A percentile compares a stretch with the other conserved stretches of the same genome.
Conservation (phyloP, 2,329 filamentous ascomycete species). For the Fusarium armeniacum region DNA sequence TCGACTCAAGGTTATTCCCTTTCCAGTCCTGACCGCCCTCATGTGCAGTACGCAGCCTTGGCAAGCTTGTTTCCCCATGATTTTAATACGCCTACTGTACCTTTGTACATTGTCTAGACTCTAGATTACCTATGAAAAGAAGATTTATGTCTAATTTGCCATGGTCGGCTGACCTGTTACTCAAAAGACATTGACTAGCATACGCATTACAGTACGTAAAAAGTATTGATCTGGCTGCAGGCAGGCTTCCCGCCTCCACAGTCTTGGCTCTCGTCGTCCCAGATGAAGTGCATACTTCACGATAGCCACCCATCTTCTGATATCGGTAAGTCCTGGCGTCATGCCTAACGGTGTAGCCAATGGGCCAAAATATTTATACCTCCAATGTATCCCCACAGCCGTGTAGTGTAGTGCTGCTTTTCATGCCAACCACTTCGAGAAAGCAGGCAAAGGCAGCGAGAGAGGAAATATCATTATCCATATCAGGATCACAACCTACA, state of each 20-base stretch:
- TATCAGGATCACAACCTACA: conserved; percentile 11
- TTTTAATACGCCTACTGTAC: conserved; percentile 1
- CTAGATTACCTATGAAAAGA: neutral
- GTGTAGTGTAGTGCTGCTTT: conserved; percentile 9
- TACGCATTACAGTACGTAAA: conserved; percentile 32
- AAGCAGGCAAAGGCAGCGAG: conserved; percentile 14
- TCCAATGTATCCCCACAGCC: conserved; percentile 15
- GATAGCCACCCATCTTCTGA: conserved; percentile 17
- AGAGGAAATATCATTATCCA: conserved; percentile 19
- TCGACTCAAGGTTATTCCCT: conserved; percentile 20
- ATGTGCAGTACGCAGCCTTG: conserved; percentile 9
- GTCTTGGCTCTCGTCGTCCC: conserved; percentile 25
- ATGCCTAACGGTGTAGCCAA: conserved; percentile 24
- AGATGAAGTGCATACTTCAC: conserved; percentile 29
- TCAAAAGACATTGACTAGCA: conserved; percentile 4
- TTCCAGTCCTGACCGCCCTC: conserved; percentile 28
- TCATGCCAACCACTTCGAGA: conserved; percentile 15
- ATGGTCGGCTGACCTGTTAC: conserved; percentile 25
- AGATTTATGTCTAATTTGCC: conserved; percentile 1
- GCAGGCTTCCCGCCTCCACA: conserved; percentile 9
- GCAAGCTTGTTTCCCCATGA: conserved; percentile 33
- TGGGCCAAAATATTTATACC: conserved; percentile 9
- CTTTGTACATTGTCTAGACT: conserved; percentile 1
- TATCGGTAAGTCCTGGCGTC: neutral
- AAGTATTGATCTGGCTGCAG: conserved; percentile 14